A percentile compares a stretch with the other conserved stretches of the same genome.
phyloP scores from a whole-genome alignment of 306 rosid species.

The Medicago truncatula region MtrunA17r5.0-ANR NC_053045.1:40830001-40830500 shows the following conservation, averaged over 20 bases:
- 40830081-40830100: constrained; percentile 61
- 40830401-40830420: too few species aligned
- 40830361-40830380: neutral
- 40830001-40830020: constrained; percentile 55
- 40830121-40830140: constrained; percentile 69
- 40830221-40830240: constrained; percentile 32
- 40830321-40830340: neutral
- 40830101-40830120: constrained; percentile 76
- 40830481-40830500: too few species aligned
- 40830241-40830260: constrained; percentile 9
- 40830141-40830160: constrained; percentile 66
- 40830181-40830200: constrained; percentile 53
- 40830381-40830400: neutral
- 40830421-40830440: too few species aligned
- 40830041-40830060: constrained; percentile 54
- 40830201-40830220: constrained; percentile 46
- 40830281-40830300: constrained; percentile 19
- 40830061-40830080: constrained; percentile 70
- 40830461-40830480: too few species aligned
- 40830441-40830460: too few species aligned
- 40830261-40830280: constrained; percentile 17
- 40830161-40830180: constrained; percentile 70
- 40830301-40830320: neutral
- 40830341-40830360: neutral
- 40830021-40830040: constrained; percentile 64